Percentiles rank a stretch among this genome's conserved stretches.
Conservation (phyloP, 441 rosid species). For the Dalechampia spathulata region DNA sequence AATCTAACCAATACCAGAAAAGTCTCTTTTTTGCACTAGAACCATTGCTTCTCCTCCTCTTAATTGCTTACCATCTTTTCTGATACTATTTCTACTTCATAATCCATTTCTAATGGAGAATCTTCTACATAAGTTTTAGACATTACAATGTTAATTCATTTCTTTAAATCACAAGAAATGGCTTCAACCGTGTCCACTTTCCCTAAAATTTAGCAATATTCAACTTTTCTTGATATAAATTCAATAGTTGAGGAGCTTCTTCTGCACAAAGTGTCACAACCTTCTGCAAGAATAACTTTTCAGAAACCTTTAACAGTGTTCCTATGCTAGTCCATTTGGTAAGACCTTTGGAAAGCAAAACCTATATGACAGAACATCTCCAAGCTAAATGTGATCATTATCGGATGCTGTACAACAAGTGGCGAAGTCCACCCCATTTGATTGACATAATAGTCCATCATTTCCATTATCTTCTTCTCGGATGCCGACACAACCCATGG, state of each 20-base stretch:
- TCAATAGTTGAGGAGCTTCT: constrained; percentile 14
- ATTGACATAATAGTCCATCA: constrained; percentile 21
- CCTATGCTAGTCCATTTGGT: background rate
- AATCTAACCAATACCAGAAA: too few species aligned
- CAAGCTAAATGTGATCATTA: constrained; percentile 10
- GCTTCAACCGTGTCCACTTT: too few species aligned
- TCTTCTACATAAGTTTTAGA: too few species aligned
- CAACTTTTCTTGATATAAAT: constrained; percentile 1
- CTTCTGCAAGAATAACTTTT: constrained; percentile 11
- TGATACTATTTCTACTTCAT: too few species aligned
- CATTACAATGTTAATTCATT: too few species aligned
- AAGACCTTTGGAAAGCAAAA: constrained; percentile 8
- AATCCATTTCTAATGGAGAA: too few species aligned
- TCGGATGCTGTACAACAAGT: background rate
- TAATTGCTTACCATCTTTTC: too few species aligned
- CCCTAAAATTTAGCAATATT: background rate
- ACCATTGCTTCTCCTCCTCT: too few species aligned
- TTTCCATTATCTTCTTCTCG: constrained; percentile 12
- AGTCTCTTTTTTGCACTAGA: too few species aligned
- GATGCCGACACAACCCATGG: constrained; percentile 19
- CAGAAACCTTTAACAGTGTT: background rate
- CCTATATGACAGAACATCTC: constrained; percentile 11
- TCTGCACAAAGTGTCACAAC: constrained; percentile 13
- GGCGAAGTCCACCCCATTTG: constrained; percentile 15
- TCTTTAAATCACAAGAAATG: too few species aligned